Evolutionary conservation across 805 yeast species (phyloP).

Genomic region (Monosporozyma servazzii): DNA sequence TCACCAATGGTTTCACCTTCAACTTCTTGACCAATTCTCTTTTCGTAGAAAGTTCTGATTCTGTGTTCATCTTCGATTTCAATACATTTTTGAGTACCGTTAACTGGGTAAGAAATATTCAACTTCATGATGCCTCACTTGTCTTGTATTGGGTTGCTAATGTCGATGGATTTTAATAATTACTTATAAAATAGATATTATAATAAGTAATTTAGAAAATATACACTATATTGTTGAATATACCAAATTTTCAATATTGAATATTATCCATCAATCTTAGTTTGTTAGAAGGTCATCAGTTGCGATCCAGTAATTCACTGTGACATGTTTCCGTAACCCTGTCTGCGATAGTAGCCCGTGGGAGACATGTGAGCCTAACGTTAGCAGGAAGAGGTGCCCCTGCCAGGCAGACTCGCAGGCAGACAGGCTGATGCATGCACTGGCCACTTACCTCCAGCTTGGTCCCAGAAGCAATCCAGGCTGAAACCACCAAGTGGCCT

Average conservation of each 20-base stretch:
- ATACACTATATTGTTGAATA: neutral
- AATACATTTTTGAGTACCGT: constrained; percentile 98
- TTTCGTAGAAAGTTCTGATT: constrained; percentile 95
- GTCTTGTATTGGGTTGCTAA: constrained; percentile 4
- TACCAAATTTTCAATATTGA: neutral
- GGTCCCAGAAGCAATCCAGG: no score
- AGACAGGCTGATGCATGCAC: no score
- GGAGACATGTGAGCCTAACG: no score
- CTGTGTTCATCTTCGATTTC: constrained; percentile 99
- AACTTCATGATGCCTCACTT: constrained; percentile 37
- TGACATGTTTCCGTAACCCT: neutral
- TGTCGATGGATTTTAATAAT: neutral
- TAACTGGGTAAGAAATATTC: constrained; percentile 99
- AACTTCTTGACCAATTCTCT: constrained; percentile 99
- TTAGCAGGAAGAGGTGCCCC: no score
- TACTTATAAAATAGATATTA: neutral
- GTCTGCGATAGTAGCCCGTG: no score
- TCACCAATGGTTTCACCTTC: constrained; percentile 98
- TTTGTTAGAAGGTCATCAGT: neutral
- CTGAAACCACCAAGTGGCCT: no score
- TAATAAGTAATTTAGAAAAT: neutral
- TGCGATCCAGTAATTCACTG: neutral
- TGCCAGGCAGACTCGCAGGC: no score
- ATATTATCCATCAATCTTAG: neutral
- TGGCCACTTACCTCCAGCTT: no score